Percentiles rank a stretch among this genome's conserved stretches.
Conservation (phyloP, 306 rosid species). For the Luffa acutangula region DNA sequence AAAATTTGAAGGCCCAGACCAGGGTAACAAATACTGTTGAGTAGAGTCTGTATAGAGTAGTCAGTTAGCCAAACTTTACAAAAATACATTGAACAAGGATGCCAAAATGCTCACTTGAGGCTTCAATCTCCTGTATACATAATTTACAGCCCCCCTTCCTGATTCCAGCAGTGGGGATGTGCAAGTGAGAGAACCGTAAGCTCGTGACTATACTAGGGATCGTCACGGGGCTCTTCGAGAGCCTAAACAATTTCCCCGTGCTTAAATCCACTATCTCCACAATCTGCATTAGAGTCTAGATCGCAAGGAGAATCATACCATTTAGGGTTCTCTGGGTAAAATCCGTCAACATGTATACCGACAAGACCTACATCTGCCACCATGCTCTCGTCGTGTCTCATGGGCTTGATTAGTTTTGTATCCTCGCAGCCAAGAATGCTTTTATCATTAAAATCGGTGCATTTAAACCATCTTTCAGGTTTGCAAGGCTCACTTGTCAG, state of each 20-base stretch:
- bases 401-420: constrained; percentile 79
- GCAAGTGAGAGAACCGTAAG: constrained; percentile 28
- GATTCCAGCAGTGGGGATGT: constrained; percentile 37
- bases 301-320: constrained; percentile 99
- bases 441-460: constrained; percentile 78
- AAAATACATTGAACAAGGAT: constrained; percentile 47
- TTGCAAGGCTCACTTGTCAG: constrained; percentile 64
- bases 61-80: constrained; percentile 47
- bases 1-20: constrained; percentile 28
- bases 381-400: constrained; percentile 69
- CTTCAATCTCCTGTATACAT: constrained; percentile 75
- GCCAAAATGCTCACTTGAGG: constrained; percentile 41
- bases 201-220: constrained; percentile 42
- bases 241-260: constrained; percentile 81
- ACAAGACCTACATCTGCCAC: constrained; percentile 86
- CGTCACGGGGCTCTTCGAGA: constrained; percentile 29
- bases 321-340: constrained; percentile 81
- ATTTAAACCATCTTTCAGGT: constrained; percentile 92
- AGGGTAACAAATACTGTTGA: constrained; percentile 32
- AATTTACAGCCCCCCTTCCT: constrained; percentile 72
- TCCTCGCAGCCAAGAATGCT: constrained; percentile 93
- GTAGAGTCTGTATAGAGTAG: constrained; percentile 37
- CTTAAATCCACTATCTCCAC: constrained; percentile 78
- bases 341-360: constrained; percentile 90
- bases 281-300: constrained; percentile 76